Evolutionary conservation across 2,329 filamentous ascomycete genomes (phyloP).

Genomic region (Epichloe glyceriae): DNA sequence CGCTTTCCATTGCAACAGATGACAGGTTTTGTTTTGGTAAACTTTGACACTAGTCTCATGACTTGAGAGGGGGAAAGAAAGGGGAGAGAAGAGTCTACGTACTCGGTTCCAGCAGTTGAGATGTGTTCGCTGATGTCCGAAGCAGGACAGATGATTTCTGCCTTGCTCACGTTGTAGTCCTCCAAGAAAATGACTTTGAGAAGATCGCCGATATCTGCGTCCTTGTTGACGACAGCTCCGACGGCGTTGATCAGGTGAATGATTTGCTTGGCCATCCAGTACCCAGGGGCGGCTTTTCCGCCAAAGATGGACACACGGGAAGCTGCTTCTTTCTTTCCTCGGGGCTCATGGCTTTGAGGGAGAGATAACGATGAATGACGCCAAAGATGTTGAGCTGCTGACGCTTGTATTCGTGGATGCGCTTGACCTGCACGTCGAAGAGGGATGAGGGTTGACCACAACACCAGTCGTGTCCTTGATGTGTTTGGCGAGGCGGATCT

Average conservation of each 20-base stretch:
- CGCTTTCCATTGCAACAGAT: neutral
- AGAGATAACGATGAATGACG: slow-evolving; percentile 86
- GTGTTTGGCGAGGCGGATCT: slow-evolving; percentile 79
- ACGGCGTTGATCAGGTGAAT: slow-evolving; percentile 95
- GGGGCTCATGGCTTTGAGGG: slow-evolving; percentile 71
- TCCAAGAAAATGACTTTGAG: slow-evolving; percentile 96
- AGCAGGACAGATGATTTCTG: slow-evolving; percentile 88
- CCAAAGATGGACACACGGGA: slow-evolving; percentile 89
- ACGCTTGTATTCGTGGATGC: slow-evolving; percentile 98
- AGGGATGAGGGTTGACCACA: slow-evolving; percentile 71
- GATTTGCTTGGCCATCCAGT: slow-evolving; percentile 99
- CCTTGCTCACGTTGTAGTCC: slow-evolving; percentile 99
- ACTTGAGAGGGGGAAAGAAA: neutral
- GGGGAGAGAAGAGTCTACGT: slow-evolving; percentile 16
- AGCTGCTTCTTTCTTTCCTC: slow-evolving; percentile 78
- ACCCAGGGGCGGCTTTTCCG: slow-evolving; percentile 92
- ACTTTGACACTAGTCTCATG: no score
- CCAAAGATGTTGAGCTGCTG: slow-evolving; percentile 99
- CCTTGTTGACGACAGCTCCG: slow-evolving; percentile 79
- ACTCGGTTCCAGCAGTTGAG: slow-evolving; percentile 91
- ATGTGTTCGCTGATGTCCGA: slow-evolving; percentile 98
- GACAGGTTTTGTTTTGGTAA: neutral
- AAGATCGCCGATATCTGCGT: slow-evolving; percentile 80
- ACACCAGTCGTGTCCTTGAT: slow-evolving; percentile 74
- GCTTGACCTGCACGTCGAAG: slow-evolving; percentile 97